These are phyloP conservation scores for Cladosporium sp. DNA, from an alignment of 2,329 filamentous ascomycete species.

Conservation along the genomic window DNA sequence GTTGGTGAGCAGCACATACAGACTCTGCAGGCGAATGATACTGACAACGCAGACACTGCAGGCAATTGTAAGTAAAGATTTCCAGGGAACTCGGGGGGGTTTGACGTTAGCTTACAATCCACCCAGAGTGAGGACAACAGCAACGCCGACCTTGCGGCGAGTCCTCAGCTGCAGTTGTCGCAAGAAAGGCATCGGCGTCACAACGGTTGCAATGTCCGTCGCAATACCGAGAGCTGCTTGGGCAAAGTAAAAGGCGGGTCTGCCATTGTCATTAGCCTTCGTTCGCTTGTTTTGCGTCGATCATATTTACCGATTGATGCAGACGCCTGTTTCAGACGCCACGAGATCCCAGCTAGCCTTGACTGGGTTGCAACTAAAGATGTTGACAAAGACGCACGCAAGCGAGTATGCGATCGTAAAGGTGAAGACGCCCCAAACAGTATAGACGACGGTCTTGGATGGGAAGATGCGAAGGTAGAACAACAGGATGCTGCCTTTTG, in stretches of 20 bases:
- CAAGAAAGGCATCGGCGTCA: background rate
- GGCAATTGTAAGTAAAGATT: background rate
- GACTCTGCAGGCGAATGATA: constrained; percentile 9
- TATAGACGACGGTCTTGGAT: background rate
- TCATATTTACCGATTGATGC: background rate
- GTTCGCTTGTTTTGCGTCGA: no score
- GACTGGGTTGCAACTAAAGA: constrained; percentile 11
- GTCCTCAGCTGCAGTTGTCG: constrained; percentile 1
- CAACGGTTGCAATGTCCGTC: constrained; percentile 8
- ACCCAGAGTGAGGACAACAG: constrained; percentile 8
- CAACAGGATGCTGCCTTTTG: constrained; percentile 9
- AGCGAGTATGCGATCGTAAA: constrained; percentile 7
- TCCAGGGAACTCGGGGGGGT: background rate
- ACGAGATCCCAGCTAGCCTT: constrained; percentile 1
- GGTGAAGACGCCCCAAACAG: constrained; percentile 5
- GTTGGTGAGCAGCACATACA: constrained; percentile 5
- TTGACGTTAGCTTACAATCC: constrained; percentile 6
- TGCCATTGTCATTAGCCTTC: no score
- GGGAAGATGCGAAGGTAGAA: constrained; percentile 11
- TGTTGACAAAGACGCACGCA: constrained; percentile 6
- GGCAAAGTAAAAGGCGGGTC: constrained; percentile 7
- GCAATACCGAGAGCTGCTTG: constrained; percentile 9
- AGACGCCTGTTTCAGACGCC: background rate
- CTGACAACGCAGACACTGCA: constrained; percentile 10
- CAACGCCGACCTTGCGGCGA: constrained; percentile 9